phyloP scores from a whole-genome alignment of 495 filamentous ascomycete species.

The Trichodelitschia bisporula region DNA sequence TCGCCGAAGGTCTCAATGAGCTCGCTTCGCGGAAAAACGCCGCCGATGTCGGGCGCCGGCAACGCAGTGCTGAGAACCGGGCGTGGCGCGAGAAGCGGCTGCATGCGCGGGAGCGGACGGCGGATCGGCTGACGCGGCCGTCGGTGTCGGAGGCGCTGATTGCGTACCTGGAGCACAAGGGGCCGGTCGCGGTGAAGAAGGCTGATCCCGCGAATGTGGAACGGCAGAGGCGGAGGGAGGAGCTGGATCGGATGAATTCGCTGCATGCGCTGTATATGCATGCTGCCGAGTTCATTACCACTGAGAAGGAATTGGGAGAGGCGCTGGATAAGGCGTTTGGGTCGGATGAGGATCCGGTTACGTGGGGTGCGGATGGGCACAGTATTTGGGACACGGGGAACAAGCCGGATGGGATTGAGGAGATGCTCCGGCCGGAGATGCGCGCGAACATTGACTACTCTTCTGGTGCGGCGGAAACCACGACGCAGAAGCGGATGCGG shows the following conservation, averaged over 20 bases:
- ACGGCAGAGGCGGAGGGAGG: conserved; percentile 9
- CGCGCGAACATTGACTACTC: too few relatives aligned
- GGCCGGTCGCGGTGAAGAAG: conserved; percentile 18
- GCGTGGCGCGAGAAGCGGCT: conserved; percentile 22
- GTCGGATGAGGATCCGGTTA: conserved; percentile 23
- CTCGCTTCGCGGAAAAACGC: conserved; percentile 29
- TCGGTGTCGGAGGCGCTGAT: conserved; percentile 20
- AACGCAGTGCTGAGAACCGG: conserved; percentile 17
- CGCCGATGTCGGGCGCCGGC: conserved; percentile 16
- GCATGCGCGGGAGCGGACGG: conserved; percentile 26
- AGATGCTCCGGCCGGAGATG: conserved; percentile 18
- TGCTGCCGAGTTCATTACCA: conserved; percentile 38
- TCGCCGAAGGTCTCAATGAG: conserved; percentile 35
- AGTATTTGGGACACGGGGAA: conserved; percentile 38
- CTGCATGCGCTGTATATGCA: conserved; percentile 41
- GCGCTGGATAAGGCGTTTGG: conserved; percentile 37
- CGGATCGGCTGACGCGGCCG: conserved; percentile 33
- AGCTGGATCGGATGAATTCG: conserved; percentile 18
- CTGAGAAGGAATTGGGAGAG: conserved; percentile 30
- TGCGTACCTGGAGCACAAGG: too few relatives aligned
- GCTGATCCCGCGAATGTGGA: conserved; percentile 16
- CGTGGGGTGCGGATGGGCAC: too few relatives aligned
- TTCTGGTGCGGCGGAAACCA: conserved; percentile 3
- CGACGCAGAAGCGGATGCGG: conserved; percentile 30
- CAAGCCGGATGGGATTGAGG: conserved; percentile 24